Base-by-base conservation (phyloP, 768 basidiomycete species). In the Gymnopilus junonius region DNA sequence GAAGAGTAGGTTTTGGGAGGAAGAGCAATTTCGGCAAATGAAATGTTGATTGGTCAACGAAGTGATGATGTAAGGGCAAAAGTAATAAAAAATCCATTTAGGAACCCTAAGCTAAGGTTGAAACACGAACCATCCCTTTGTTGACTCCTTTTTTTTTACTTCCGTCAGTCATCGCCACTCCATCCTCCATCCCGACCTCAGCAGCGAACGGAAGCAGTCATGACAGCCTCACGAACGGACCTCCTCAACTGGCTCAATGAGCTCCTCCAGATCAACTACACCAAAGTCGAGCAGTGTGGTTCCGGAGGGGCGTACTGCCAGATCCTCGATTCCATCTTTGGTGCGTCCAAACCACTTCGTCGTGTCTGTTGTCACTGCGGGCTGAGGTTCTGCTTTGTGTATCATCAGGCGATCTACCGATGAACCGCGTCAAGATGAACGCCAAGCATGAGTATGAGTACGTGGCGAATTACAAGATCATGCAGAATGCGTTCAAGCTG, bases 391-490 rank as follows among this genome's bases (percentile, higher is more conserved):
- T 21, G 35, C 39, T 58, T 54, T 39, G 48, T 7, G 53, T 62
- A 61, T 55, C 61, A 56, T 68, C 8, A 97, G 95, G 91, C 69
- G 94, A 98, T 78, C 65, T 97, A 0, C 95, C 95, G 12, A 94
- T 99, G 93, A 69, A 78, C 35, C 85, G 91, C 65, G 96, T 99
- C 70, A 99, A 98, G 83, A 94, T 98, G 87, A 89, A 89, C 75
- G 95, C 97, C 45, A 95, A 89, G 80, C 93, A 94, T 72, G 94
- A 97, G 74, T 98, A 97, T 80, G 97, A 99, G 76, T 98, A 88
- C 73, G 78, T 99, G 58, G 91, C 87, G 27, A 99, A 99, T 80
- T 99, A 87, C 85, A 98, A 99, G 77, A 85, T 99, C 73, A 80
- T 99, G 76, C 97, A 99, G 76, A 95, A 89, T 70, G 74, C 85